phyloP scores from a whole-genome alignment of 129 eudicot genomes.

The Scalesia atractyloides region DNA sequence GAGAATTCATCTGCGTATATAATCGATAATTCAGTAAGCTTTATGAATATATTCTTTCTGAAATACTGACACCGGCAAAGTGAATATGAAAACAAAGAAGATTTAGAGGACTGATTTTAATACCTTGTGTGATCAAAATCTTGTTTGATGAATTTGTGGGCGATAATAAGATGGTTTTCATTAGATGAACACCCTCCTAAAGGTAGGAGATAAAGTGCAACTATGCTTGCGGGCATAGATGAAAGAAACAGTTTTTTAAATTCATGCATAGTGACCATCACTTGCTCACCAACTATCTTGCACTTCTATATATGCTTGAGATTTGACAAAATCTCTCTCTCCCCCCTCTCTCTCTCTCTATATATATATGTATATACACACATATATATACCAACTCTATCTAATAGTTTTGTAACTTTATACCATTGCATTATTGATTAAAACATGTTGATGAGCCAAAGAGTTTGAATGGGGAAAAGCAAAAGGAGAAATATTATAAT shows the following conservation, averaged over 20 bases:
- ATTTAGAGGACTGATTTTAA: background rate
- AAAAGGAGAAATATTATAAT: slow-evolving; percentile 32
- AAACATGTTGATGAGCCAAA: slow-evolving; percentile 29
- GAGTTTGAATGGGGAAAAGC: slow-evolving; percentile 30
- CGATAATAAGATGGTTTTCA: slow-evolving; percentile 31
- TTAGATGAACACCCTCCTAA: slow-evolving; percentile 37
- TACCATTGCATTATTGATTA: background rate
- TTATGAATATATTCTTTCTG: background rate
- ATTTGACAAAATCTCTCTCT: slow-evolving; percentile 9
- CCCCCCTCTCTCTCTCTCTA: slow-evolving; percentile 12
- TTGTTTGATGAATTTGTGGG: slow-evolving; percentile 38
- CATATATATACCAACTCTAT: background rate
- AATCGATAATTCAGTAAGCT: background rate
- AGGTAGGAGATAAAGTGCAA: slow-evolving; percentile 39
- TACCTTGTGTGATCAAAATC: slow-evolving; percentile 33
- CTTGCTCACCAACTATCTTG: slow-evolving; percentile 21
- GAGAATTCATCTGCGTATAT: slow-evolving; percentile 45
- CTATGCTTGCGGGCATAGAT: slow-evolving; percentile 26
- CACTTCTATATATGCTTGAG: slow-evolving; percentile 24
- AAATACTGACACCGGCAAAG: background rate
- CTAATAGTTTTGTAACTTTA: slow-evolving; percentile 15
- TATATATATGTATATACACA: background rate
- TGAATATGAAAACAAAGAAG: background rate
- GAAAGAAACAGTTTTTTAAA: slow-evolving; percentile 23
- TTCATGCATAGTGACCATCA: slow-evolving; percentile 29